These are phyloP conservation scores for Mangifera indica DNA, from an alignment of 345 rosid genomes.

Conservation along the genomic window DNA sequence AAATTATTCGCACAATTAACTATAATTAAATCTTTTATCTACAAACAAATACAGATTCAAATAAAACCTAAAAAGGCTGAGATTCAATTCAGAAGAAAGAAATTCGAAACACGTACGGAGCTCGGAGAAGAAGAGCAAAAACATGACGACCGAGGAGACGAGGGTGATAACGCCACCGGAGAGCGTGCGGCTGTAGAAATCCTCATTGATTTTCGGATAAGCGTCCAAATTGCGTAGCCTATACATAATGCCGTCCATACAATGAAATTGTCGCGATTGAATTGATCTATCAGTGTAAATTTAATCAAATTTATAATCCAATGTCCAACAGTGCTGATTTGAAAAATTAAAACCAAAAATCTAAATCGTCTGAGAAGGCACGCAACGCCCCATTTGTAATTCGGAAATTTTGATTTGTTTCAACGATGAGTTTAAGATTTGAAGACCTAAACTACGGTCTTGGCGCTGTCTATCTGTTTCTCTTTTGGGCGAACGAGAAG, in stretches of 20 bases:
- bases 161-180: conserved; percentile 94
- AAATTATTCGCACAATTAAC: background rate
- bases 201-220: conserved; percentile 94
- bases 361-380: background rate
- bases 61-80: background rate
- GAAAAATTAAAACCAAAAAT: background rate
- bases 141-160: conserved; percentile 82
- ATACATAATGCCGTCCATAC: conserved; percentile 73
- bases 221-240: conserved; percentile 87
- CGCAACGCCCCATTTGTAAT: conserved; percentile 5
- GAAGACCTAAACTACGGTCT: background rate
- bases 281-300: background rate
- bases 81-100: background rate
- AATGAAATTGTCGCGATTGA: background rate
- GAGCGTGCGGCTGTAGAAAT: conserved; percentile 91
- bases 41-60: background rate
- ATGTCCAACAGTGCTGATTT: too few species aligned
- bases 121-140: conserved; percentile 95
- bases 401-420: background rate
- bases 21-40: background rate
- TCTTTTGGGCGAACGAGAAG: background rate
- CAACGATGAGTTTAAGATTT: conserved; percentile 22
- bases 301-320: too few species aligned
- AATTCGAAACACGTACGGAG: conserved; percentile 48
- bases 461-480: background rate